Conservation (phyloP, 2,329 filamentous ascomycete genomes). For the Aspergillus caelatus region DNA sequence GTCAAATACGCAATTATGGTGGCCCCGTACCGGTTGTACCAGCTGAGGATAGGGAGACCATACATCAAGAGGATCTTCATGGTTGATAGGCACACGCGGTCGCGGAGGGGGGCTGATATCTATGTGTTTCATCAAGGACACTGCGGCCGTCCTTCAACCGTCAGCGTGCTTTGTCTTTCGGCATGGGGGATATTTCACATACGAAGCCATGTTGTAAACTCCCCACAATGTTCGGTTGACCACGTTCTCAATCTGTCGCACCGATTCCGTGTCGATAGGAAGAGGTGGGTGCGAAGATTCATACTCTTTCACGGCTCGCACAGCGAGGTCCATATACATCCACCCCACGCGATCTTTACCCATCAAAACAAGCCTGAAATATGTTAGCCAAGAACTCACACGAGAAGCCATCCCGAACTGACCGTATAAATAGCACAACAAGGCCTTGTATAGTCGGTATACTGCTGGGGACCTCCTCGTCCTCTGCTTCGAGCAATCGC, state of each 20-base stretch:
- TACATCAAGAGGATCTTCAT: conserved; percentile 16
- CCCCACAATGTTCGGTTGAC: conserved; percentile 26
- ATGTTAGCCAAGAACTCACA: not conserved
- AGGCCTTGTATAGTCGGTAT: conserved; percentile 32
- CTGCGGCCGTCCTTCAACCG: conserved; percentile 18
- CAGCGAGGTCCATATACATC: conserved; percentile 29
- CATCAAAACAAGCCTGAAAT: conserved; percentile 26
- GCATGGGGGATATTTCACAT: not conserved
- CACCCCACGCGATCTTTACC: conserved; percentile 35
- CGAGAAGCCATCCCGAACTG: conserved; percentile 3
- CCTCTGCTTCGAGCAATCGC: conserved; percentile 29
- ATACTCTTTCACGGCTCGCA: conserved; percentile 26
- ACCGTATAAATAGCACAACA: conserved; percentile 28
- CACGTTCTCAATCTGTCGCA: conserved; percentile 14
- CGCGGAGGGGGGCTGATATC: conserved; percentile 17
- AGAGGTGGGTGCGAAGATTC: conserved; percentile 18
- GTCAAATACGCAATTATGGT: conserved; percentile 29
- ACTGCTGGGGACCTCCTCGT: conserved; percentile 24
- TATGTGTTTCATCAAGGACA: conserved; percentile 25
- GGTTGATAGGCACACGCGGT: conserved; percentile 18
- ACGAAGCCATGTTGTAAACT: conserved; percentile 22
- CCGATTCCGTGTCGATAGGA: conserved; percentile 11
- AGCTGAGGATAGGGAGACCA: conserved; percentile 31
- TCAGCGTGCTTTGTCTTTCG: not conserved
- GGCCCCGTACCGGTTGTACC: conserved; percentile 18